Evolutionary conservation across 129 eudicot genomes (phyloP).

Genomic region (Mikania micrantha): DNA sequence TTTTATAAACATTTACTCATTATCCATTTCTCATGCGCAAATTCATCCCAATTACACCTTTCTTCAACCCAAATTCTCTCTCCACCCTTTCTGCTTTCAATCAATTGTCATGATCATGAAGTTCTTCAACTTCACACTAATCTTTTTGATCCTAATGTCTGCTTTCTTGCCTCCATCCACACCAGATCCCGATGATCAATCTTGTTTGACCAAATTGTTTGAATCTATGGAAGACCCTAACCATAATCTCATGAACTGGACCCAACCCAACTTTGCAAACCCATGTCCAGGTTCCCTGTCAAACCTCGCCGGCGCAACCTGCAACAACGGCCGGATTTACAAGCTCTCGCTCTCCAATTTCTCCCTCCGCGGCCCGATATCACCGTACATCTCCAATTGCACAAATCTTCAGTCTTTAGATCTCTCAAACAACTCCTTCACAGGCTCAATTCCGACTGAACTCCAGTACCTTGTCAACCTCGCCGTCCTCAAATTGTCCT

Average conservation of each 20-base stretch:
- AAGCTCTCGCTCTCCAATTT: slow-evolving; percentile 35
- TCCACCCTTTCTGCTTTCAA: no score
- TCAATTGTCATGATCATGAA: no score
- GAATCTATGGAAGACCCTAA: slow-evolving; percentile 30
- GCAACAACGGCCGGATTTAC: slow-evolving; percentile 45
- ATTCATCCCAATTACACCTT: no score
- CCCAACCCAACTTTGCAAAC: slow-evolving; percentile 20
- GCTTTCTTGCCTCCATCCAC: slow-evolving; percentile 10
- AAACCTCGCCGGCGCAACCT: slow-evolving; percentile 37
- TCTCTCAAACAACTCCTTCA: no score
- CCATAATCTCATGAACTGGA: slow-evolving; percentile 31
- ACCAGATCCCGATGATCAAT: slow-evolving; percentile 32
- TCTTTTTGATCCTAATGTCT: not conserved
- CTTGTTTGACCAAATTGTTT: slow-evolving; percentile 28
- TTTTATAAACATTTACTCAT: no score
- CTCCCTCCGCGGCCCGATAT: no score
- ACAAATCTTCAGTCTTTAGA: no score
- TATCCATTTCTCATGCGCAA: no score
- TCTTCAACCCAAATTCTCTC: no score
- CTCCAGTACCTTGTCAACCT: no score
- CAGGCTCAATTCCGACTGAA: no score
- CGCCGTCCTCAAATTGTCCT: no score
- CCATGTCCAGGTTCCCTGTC: slow-evolving; percentile 37
- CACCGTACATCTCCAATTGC: not conserved
- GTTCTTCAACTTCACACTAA: not conserved